Evolutionary conservation across 257 asterid species (phyloP).

Genomic region (Solanum pimpinellifolium): DNA sequence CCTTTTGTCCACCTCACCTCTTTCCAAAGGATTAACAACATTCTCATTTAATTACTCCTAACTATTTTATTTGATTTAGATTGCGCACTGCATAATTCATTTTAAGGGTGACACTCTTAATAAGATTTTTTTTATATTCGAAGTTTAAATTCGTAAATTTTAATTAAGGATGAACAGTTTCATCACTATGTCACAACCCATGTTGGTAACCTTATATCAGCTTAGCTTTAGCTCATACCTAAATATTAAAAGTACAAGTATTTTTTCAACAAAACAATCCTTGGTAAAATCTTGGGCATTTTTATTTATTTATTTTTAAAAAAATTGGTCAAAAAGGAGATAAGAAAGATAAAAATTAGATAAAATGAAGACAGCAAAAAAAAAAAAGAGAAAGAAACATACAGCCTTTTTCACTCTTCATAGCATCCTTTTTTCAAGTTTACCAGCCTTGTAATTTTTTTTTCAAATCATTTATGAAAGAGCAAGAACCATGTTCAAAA

Average conservation of each 20-base stretch:
- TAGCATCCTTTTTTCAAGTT: background rate
- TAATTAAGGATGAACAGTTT: background rate
- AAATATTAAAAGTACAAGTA: background rate
- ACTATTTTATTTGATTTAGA: background rate
- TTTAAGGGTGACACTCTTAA: too few relatives aligned
- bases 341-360: background rate
- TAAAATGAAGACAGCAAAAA: background rate
- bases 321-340: background rate
- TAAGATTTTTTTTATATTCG: too few relatives aligned
- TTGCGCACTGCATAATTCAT: rapidly evolving
- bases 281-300: background rate
- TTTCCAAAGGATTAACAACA: background rate
- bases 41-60: background rate
- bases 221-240: background rate
- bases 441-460: too few relatives aligned
- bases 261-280: background rate
- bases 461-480: too few relatives aligned
- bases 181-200: background rate
- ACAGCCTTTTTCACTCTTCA: background rate
- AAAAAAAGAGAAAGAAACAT: background rate
- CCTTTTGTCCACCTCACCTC: background rate
- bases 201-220: background rate
- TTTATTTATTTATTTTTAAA: background rate
- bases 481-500: too few relatives aligned
- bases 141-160: too few relatives aligned